Base-by-base conservation (phyloP, 2,329 filamentous ascomycete species). In the Nemania serpens region DNA sequence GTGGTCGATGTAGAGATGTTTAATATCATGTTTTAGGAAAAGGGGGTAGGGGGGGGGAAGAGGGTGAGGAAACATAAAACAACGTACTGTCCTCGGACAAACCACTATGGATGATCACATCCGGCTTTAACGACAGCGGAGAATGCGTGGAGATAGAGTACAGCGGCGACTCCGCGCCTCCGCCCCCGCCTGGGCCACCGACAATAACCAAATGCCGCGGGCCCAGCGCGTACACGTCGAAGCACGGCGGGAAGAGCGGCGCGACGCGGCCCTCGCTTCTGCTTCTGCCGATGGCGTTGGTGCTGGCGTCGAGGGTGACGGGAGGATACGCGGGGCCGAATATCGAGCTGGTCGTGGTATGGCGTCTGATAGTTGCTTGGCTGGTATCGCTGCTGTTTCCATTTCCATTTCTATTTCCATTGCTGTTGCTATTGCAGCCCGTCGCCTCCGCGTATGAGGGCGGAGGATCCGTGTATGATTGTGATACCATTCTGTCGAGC, bases 381-480 rank as follows among this genome's bases (percentile, higher is more conserved):
- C 11, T n/a, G 36, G 17, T 9, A 22, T n/a, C 20, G 46, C 12
- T 43, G n/a, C 36, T 13, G 5, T 29, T 29, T 3, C 25, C 25
- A 29, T 29, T 29, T 3, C 25, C 25, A 29, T 7, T 29, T 10
- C n/a, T n/a, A 15, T 13, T 6, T 5, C n/a, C 15, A 3, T 12
- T 13, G 13, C 10, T 10, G 7, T 22, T 13, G 22, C 33, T n/a
- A 20, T 22, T 15, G 37, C 5, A 5, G 29, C 61, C 34, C 7
- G 46, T 60, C 20, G 62, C 62, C 53, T 62, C 62, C 7, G 34
- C 55, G 57, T 65, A 65, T 33, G 62, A 63, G 10, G 62, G 62
- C 29, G 62, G 62, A 20, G 47, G 41, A 15, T 62, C 63, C 2
- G 13, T 5, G 2, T 58, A 36, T 37, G 5, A 7, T 36, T 18